A percentile compares a stretch with the other conserved stretches of the same genome.
Evolutionary conservation across 345 rosid genomes (phyloP).

Genomic region (Ceriops decandra): DNA sequence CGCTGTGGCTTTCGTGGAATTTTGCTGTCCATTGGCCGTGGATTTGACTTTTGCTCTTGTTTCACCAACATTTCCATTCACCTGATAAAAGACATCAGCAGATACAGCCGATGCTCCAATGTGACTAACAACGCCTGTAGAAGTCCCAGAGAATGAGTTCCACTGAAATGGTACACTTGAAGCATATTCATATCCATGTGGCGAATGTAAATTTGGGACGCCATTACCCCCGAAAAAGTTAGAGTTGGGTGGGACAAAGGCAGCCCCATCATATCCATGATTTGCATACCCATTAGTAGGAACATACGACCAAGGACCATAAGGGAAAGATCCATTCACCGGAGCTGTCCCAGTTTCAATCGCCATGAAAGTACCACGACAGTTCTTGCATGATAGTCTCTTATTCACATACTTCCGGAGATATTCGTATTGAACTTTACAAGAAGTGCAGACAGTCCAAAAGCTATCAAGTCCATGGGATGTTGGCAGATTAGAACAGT

Average conservation of each 20-base stretch:
- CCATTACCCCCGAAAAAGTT: conserved; percentile 54
- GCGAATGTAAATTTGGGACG: conserved; percentile 59
- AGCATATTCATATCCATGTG: conserved; percentile 73
- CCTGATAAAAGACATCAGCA: conserved; percentile 50
- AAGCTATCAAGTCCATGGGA: conserved; percentile 76
- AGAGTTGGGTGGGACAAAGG: conserved; percentile 68
- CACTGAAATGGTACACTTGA: conserved; percentile 74
- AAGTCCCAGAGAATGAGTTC: conserved; percentile 56
- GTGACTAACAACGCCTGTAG: conserved; percentile 50
- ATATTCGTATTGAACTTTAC: conserved; percentile 98
- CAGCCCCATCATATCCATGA: conserved; percentile 60
- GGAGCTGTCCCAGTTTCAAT: conserved; percentile 87
- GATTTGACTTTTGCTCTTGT: conserved; percentile 44
- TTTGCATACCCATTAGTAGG: conserved; percentile 57
- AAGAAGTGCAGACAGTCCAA: conserved; percentile 97
- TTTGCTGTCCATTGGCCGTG: conserved; percentile 46
- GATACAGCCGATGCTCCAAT: conserved; percentile 51
- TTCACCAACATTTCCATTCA: conserved; percentile 41
- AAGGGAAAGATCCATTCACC: conserved; percentile 70
- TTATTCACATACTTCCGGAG: conserved; percentile 92
- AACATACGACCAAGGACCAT: conserved; percentile 47
- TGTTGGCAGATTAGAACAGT: conserved; percentile 45
- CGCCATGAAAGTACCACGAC: conserved; percentile 87
- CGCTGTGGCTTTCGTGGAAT: conserved; percentile 32
- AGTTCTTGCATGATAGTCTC: conserved; percentile 97